These are phyloP conservation scores for Pseudisothecium myosuroides DNA, from an alignment of 225 moss, liverwort and hornwort genomes.

Conservation along the genomic window DNA sequence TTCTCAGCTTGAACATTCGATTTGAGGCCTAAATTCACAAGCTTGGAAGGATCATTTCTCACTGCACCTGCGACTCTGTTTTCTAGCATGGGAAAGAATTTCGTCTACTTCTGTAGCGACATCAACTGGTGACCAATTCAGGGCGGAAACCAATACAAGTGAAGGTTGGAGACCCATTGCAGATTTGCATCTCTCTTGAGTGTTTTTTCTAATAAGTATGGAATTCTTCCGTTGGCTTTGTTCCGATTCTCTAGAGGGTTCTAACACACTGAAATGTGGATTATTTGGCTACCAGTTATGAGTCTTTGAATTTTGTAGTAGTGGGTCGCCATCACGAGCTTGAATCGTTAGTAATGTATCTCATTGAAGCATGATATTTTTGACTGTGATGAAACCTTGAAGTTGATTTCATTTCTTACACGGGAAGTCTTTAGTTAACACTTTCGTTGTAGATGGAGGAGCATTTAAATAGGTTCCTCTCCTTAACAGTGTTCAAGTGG, in stretches of 20 bases:
- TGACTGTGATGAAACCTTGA: not conserved
- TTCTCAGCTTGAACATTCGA: not conserved
- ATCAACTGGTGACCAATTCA: not conserved
- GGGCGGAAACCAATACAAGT: not conserved
- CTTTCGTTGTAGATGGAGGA: not conserved
- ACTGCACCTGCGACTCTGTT: not conserved
- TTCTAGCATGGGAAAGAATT: not conserved
- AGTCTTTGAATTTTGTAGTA: not conserved
- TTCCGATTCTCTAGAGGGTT: not conserved
- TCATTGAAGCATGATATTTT: not conserved
- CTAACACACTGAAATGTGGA: not conserved
- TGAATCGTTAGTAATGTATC: not conserved
- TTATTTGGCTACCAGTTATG: not conserved
- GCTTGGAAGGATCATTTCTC: not conserved
- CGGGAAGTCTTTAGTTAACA: not conserved
- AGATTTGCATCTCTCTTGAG: not conserved
- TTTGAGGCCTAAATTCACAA: not conserved
- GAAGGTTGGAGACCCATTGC: not conserved
- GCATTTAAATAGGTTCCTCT: not conserved
- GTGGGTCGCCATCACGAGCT: not conserved
- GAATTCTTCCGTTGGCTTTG: not conserved
- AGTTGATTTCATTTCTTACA: not conserved
- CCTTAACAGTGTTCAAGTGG: not conserved
- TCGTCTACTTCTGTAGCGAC: not conserved
- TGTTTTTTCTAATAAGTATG: not conserved